phyloP scores from a whole-genome alignment of 2,329 filamentous ascomycete species.

The Bipolaris oryzae region DNA sequence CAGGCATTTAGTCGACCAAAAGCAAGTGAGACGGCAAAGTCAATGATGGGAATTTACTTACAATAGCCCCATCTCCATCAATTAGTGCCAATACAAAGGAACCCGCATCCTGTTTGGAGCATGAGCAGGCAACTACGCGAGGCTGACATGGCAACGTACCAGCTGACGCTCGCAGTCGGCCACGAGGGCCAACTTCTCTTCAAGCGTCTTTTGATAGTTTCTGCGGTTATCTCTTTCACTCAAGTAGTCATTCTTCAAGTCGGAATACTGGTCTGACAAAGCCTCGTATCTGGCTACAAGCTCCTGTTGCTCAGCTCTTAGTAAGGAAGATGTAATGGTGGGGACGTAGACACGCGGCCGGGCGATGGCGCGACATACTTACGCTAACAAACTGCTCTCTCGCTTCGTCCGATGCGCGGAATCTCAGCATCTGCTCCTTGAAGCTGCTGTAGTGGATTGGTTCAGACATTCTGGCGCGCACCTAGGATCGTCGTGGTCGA shows the following conservation, averaged over 20 bases:
- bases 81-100: slow-evolving; percentile 56
- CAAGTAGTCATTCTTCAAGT: slow-evolving; percentile 39
- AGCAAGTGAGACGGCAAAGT: background rate
- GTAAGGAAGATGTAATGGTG: slow-evolving; percentile 16
- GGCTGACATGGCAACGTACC: slow-evolving; percentile 23
- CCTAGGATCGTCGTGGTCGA: background rate
- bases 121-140: slow-evolving; percentile 9
- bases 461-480: slow-evolving; percentile 13
- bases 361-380: slow-evolving; percentile 16
- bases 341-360: slow-evolving; percentile 7
- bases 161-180: slow-evolving; percentile 31
- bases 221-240: slow-evolving; percentile 42
- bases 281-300: slow-evolving; percentile 36
- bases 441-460: slow-evolving; percentile 31
- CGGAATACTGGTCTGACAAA: slow-evolving; percentile 33
- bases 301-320: slow-evolving; percentile 31
- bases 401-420: slow-evolving; percentile 46
- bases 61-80: slow-evolving; percentile 58
- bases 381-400: slow-evolving; percentile 45
- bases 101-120: slow-evolving; percentile 36
- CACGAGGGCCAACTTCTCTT: slow-evolving; percentile 28
- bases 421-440: slow-evolving; percentile 39
- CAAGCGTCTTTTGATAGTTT: slow-evolving; percentile 36
- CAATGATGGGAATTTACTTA: slow-evolving; percentile 29
- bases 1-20: background rate